Evolutionary conservation across 768 basidiomycete genomes (phyloP).

Genomic region (Infundibulicybe gibba): DNA sequence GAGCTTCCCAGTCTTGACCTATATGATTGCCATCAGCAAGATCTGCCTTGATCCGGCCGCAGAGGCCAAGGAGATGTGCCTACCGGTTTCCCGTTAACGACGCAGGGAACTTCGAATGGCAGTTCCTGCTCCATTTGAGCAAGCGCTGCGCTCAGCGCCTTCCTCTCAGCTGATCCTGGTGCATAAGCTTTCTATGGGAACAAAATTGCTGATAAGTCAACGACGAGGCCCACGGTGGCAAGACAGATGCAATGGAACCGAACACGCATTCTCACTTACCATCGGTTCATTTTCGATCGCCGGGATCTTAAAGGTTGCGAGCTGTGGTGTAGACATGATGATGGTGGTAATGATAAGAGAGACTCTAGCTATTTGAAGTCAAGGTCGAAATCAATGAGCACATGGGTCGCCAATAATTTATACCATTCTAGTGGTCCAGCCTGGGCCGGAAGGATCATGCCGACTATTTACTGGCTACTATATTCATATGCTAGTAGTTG

Average conservation of each 20-base stretch:
- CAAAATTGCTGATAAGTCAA: not conserved
- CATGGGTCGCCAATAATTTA: not conserved
- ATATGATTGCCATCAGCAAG: conserved; percentile 18
- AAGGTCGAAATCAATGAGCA: conserved; percentile 2
- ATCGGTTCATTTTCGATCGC: conserved; percentile 90
- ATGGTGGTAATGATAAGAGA: conserved; percentile 1
- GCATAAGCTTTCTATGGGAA: conserved; percentile 65
- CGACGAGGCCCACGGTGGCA: not conserved
- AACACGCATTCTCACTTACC: conserved; percentile 39
- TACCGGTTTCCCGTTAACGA: conserved; percentile 87
- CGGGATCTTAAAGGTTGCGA: conserved; percentile 86
- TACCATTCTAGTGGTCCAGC: too few species aligned
- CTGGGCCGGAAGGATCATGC: too few species aligned
- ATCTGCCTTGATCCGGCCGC: not conserved
- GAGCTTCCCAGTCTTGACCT: conserved; percentile 81
- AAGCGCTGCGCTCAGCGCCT: conserved; percentile 67
- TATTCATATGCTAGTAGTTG: too few species aligned
- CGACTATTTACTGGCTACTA: too few species aligned
- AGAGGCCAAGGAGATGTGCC: conserved; percentile 16
- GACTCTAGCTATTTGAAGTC: conserved; percentile 7
- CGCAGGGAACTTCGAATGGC: conserved; percentile 90
- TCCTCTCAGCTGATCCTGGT: conserved; percentile 75
- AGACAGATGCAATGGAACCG: not conserved
- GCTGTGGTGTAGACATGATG: conserved; percentile 48
- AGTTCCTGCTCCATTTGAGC: conserved; percentile 76